Percentiles rank a stretch among this genome's conserved stretches.
Conservation (phyloP, 345 rosid genomes). For the Gossypioides kirkii region DNA sequence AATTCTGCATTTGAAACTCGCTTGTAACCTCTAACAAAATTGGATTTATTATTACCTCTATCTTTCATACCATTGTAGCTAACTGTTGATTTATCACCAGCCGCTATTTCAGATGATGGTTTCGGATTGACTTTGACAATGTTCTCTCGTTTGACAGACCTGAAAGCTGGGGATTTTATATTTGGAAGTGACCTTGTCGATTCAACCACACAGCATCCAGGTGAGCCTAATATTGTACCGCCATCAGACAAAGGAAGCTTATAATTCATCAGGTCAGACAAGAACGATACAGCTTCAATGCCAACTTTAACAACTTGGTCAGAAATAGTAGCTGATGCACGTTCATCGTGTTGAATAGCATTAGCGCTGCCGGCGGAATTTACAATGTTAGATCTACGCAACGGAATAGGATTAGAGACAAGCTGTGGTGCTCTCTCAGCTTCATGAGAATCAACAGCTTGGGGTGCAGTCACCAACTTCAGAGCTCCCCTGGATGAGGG, state of each 20-base stretch:
- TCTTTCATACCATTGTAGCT: slow-evolving; percentile 33
- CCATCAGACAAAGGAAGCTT: slow-evolving; percentile 61
- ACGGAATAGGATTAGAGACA: slow-evolving; percentile 38
- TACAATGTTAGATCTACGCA: slow-evolving; percentile 37
- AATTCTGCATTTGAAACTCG: slow-evolving; percentile 35
- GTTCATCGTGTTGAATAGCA: slow-evolving; percentile 29
- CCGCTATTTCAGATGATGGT: slow-evolving; percentile 37
- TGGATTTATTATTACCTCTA: slow-evolving; percentile 40
- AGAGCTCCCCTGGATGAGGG: slow-evolving; percentile 31
- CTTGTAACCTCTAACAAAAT: slow-evolving; percentile 37
- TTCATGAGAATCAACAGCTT: slow-evolving; percentile 18
- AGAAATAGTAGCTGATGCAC: slow-evolving; percentile 43
- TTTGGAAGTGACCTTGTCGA: slow-evolving; percentile 38
- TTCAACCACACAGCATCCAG: slow-evolving; percentile 57
- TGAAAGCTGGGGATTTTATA: slow-evolving; percentile 50
- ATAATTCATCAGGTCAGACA: slow-evolving; percentile 63
- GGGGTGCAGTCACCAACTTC: slow-evolving; percentile 31
- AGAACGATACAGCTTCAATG: slow-evolving; percentile 51
- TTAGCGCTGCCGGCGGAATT: slow-evolving; percentile 46
- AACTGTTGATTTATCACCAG: slow-evolving; percentile 28
- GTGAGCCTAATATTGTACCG: slow-evolving; percentile 26
- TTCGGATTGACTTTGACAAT: slow-evolving; percentile 46
- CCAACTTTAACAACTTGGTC: slow-evolving; percentile 75
- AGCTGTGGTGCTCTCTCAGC: slow-evolving; percentile 24
- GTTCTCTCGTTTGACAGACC: slow-evolving; percentile 47